phyloP scores from a whole-genome alignment of 768 basidiomycete genomes.

The Suillus discolor region DNA sequence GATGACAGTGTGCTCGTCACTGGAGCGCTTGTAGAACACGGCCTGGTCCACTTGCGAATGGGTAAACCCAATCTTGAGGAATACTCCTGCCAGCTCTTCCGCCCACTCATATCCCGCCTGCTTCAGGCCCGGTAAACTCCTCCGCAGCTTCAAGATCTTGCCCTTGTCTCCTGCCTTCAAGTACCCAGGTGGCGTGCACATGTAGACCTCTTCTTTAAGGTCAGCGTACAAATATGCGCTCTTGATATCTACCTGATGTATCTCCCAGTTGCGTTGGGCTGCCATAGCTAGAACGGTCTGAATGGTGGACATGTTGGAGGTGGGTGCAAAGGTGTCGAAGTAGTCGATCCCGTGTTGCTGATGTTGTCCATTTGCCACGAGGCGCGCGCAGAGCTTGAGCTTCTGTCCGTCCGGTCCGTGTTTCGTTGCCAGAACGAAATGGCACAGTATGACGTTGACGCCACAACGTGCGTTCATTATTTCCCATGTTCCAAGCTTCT shows the following conservation, averaged over 20 bases:
- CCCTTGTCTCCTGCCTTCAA: constrained; percentile 17
- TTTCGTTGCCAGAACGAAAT: too few relatives aligned
- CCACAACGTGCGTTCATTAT: too few relatives aligned
- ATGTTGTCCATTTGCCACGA: too few relatives aligned
- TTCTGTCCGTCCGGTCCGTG: too few relatives aligned
- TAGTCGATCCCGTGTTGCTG: constrained; percentile 20
- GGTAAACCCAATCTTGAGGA: background rate
- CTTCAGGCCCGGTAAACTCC: constrained; percentile 42
- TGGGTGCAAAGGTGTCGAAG: constrained; percentile 21
- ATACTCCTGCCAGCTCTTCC: background rate
- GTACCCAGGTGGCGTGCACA: constrained; percentile 36
- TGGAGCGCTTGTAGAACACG: background rate
- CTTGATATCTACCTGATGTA: too few relatives aligned
- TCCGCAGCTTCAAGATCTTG: constrained; percentile 25
- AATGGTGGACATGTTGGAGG: constrained; percentile 11
- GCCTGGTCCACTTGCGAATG: background rate
- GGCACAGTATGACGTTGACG: too few relatives aligned
- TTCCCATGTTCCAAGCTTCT: too few relatives aligned
- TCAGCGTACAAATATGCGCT: constrained; percentile 12
- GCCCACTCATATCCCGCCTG: constrained; percentile 38
- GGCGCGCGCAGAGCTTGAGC: too few relatives aligned
- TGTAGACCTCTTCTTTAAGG: constrained; percentile 36
- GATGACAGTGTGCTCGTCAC: background rate
- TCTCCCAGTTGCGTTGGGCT: too few relatives aligned
- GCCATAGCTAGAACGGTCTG: constrained; percentile 16